Base-by-base conservation (phyloP, 2,329 filamentous ascomycete species). In the Pyricularia sp. region DNA sequence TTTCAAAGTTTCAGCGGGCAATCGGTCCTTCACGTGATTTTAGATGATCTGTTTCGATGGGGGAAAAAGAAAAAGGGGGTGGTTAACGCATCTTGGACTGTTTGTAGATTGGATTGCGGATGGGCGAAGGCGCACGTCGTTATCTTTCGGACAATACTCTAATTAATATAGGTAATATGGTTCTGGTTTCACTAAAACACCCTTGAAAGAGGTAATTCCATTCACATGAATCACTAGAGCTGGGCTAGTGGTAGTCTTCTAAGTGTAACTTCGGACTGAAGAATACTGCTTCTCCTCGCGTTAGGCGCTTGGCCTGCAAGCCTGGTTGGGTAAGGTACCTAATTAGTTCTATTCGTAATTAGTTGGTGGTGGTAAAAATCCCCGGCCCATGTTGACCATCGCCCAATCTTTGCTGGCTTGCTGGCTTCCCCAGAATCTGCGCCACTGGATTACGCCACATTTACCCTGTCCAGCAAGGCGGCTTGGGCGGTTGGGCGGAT, bases 351-450 rank as follows among this genome's bases (percentile, higher is more conserved):
- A n/a, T n/a, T n/a, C n/a, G n/a, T n/a, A n/a, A n/a, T 9, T 33
- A 33, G 31, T 33, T 10, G 31, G 31, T 33, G 31, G 31, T 10
- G 2, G 10, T n/a, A 33, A 2, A 33, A 6, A 33, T 9, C 31
- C 31, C 31, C 31, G 5, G 2, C 6, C n/a, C 10, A 10, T n/a
- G n/a, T 4, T 59, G n/a, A 59, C 17, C 55, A 61, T 12, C 17
- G 58, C 14, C 11, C 58, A 28, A 26, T 26, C 59, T 28, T 28
- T 26, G 58, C 58, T 61, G n/a, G n/a, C n/a, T n/a, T n/a, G n/a
- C n/a, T n/a, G 59, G 59, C 59, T 63, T 63, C 59, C 59, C 59
- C 59, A 28, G 59, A 63, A 28, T 63, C 59, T 63, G 59, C 59
- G 59, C 59, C 59, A 63, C 59, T 26, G 3, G 7, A 28, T 28